Base-by-base conservation (phyloP, 1,284 basidiomycete genomes). In the Moniliophthora roreri region DNA sequence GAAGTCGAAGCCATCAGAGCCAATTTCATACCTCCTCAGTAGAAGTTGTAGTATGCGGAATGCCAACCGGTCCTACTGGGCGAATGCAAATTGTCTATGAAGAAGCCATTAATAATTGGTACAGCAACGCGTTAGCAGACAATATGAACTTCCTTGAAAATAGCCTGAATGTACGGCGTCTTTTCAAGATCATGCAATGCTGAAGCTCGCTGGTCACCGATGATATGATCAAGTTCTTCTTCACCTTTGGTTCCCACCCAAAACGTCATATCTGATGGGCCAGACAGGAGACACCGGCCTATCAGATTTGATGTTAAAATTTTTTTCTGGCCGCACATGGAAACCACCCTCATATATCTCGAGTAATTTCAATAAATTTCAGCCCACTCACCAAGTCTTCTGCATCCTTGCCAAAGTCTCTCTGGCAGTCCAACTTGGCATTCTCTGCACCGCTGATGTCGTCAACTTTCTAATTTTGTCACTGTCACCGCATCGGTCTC, bases 111-210 rank as follows among this genome's bases (percentile, higher is more conserved):
- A n/a, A n/a, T n/a, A n/a, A n/a, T n/a, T n/a, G n/a, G n/a, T n/a
- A n/a, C n/a, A n/a, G n/a, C n/a, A n/a, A n/a, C n/a, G n/a, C n/a
- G n/a, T n/a, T n/a, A n/a, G n/a, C n/a, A n/a, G n/a, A n/a, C n/a
- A n/a, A n/a, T n/a, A n/a, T n/a, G n/a, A n/a, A 69, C 67, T 59
- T 77, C 75, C 50, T 70, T 67, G 10, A 75, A 63, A 3, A 72
- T 46, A 0, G 70, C 71, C 16, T 64, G 56, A 23, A 71, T 53
- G 56, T 73, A 76, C 0, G 71, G 69, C 23, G 76, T 53, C 8
- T 60, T 55, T 4, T 58, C 55, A 11, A 67, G 48, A 52, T 78
- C 74, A 1, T 62, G 62, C 18, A 70, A 59, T 4, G 57, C 60
- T 0, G 75, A 75, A 8, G 68, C 35, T 24, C 72, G 55, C 15